phyloP scores from a whole-genome alignment of 306 rosid genomes.

The Malus domestica region DNA sequence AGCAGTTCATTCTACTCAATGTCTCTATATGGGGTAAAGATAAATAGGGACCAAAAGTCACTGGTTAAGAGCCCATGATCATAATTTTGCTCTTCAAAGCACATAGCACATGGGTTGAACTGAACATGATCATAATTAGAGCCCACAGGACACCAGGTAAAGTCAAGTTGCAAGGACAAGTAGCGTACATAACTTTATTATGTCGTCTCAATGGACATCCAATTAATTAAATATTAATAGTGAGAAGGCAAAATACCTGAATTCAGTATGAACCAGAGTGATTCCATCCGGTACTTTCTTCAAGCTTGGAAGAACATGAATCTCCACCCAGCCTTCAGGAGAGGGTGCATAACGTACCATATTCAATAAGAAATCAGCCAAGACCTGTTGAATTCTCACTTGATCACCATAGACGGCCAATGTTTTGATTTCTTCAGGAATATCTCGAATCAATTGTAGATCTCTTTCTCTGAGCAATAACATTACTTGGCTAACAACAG shows the following conservation, averaged over 20 bases:
- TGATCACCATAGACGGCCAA: constrained; percentile 92
- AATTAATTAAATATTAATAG: not conserved
- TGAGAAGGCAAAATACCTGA: constrained; percentile 52
- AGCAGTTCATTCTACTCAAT: too few species aligned
- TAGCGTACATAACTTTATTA: not conserved
- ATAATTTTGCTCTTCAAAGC: not conserved
- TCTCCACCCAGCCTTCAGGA: constrained; percentile 96
- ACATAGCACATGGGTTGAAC: not conserved
- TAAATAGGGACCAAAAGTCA: too few species aligned
- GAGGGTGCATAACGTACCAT: constrained; percentile 88
- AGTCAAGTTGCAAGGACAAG: constrained; percentile 3
- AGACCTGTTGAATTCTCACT: constrained; percentile 80
- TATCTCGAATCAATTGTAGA: constrained; percentile 87
- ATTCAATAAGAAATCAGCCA: constrained; percentile 87
- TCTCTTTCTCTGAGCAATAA: constrained; percentile 74
- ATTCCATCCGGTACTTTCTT: constrained; percentile 52
- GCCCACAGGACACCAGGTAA: not conserved
- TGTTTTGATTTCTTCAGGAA: constrained; percentile 94
- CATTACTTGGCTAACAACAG: constrained; percentile 99
- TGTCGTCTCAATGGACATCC: not conserved
- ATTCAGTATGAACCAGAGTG: constrained; percentile 64
- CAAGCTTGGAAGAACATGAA: constrained; percentile 70
- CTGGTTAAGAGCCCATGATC: too few species aligned
- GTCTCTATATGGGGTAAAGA: too few species aligned
- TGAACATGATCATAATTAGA: not conserved